Base-by-base conservation (phyloP, 768 basidiomycete genomes). In the Amanita jacksonii region DNA sequence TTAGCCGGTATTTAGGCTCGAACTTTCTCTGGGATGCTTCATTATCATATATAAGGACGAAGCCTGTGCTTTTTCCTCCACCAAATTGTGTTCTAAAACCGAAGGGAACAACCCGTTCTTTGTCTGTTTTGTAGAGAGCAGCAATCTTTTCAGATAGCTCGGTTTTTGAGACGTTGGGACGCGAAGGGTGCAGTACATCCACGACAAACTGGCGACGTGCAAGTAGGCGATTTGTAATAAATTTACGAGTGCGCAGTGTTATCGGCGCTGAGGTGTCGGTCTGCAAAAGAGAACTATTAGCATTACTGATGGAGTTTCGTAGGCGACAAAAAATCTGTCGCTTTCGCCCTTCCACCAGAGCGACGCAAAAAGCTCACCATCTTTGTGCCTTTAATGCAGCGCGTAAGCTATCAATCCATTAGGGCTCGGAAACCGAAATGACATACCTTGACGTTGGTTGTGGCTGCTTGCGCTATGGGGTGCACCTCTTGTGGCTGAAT, bases 191-290 rank as follows among this genome's bases (percentile, higher is more conserved):
- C 54, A 96, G 80, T 54, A 94, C 77, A 55, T 93, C 91, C 53
- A 97, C 76, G 55, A 97, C 76, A 60, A 98, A 93, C 75, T 98
- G 96, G 59, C 89, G 87, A 56, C 96, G 87, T 55, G 87, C 81
- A 40, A 99, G 73, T 52, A 99, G 85, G 49, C 92, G 90, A 79
- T 99, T 99, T 62, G 93, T 96, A 68, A 97, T 87, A 74, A 98
- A 98, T 76, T 99, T 97, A 66, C 93, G 87, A 44, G 96, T 96
- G 58, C 96, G 89, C 63, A 99, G 76, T 54, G 96, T 99, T 55
- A 99, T 76, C 48, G 93, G 82, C 64, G 88, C 77, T 64, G 79
- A 72, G 62, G 64, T 71, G 63, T 86, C 86, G 69, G 85, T 76
- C 85, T 88, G 55, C 16, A 60, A 52, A 49, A 40, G 52, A 45